Evolutionary conservation across 2,329 filamentous ascomycete genomes (phyloP), one percentile per base, ranked within the genome.

Genomic region (Aspergillus flavus): DNA sequence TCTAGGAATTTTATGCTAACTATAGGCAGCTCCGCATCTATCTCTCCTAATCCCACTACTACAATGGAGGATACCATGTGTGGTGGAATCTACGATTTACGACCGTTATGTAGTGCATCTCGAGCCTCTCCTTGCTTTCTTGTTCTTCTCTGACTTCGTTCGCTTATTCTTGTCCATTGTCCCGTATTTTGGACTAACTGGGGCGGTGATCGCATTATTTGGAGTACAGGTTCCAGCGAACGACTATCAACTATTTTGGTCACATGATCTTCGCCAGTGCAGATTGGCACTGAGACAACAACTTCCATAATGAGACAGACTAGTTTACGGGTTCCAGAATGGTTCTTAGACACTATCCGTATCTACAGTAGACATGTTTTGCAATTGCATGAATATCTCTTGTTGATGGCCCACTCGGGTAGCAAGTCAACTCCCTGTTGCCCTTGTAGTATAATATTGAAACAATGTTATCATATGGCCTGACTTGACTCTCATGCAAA

Each of bases 11-110:
- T 26, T 55, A 23, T 21, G 34, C 61, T 62, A 43, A 62, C 41
- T 26, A 26, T 39, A 14, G n/a, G 23, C 30, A 62, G 61, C 30
- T 55, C 34, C 52, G 52, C 12, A 55, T 55, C 23, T 55, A 55
- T 19, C 52, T 55, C 32, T 55, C 52, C 7, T 55, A 21, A 55
- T 28, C 5, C 11, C 11, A 21, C 21, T 39, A 39, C n/a, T n/a
- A 11, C 10, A 12, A 3, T 55, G n/a, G 30, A 52, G 30, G 48
- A 52, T 11, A 16, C 19, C 28, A 11, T 19, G 30, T 30, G 30
- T 34, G 4, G 19, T 0, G 26, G 19, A 11, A 12, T 21, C 28
- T 52, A 52, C 48, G 48, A 52, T 19, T 52, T 52, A 52, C 21
- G 48, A 52, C 48, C n/a, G 28, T 52, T 34, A 21, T 32, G 4